Evolutionary conservation across 116 monocot genomes (phyloP).

Genomic region (Phalaenopsis hybrid): DNA sequence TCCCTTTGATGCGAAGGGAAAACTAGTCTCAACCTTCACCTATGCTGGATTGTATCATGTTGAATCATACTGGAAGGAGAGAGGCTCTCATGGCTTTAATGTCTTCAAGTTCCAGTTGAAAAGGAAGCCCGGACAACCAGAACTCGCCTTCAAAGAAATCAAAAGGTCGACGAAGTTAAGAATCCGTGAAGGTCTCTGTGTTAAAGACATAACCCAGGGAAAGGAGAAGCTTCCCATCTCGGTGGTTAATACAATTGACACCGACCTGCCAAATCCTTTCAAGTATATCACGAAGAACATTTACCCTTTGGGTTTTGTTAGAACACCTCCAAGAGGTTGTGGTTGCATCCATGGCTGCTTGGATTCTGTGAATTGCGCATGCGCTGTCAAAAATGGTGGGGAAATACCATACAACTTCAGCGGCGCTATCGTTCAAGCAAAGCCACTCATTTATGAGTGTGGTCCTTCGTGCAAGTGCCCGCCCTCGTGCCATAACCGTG

Average conservation of each 20-base stretch:
- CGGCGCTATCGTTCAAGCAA: conserved; percentile 57
- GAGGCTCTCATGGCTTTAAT: conserved; percentile 27
- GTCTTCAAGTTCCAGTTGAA: conserved; percentile 60
- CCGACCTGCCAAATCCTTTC: conserved; percentile 31
- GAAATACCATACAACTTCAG: conserved; percentile 55
- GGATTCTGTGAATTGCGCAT: conserved; percentile 44
- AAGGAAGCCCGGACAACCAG: conserved; percentile 55
- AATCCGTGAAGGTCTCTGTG: conserved; percentile 35
- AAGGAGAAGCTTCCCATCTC: conserved; percentile 55
- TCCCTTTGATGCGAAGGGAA: conserved; percentile 16
- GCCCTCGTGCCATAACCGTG: conserved; percentile 52
- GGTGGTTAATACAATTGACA: conserved; percentile 45
- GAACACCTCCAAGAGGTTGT: conserved; percentile 42
- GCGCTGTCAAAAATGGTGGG: conserved; percentile 59
- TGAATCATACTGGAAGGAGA: conserved; percentile 48
- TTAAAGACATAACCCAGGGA: conserved; percentile 49
- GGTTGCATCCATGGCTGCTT: conserved; percentile 40
- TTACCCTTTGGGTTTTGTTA: conserved; percentile 35
- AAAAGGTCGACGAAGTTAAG: conserved; percentile 25
- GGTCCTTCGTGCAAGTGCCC: conserved; percentile 60
- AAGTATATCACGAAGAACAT: conserved; percentile 41
- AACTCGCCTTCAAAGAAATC: conserved; percentile 38
- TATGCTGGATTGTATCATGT: conserved; percentile 81
- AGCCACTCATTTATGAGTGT: conserved; percentile 52
- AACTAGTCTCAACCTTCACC: conserved; percentile 36